Evolutionary conservation across 257 asterid genomes (phyloP).

Genomic region (Solanum habrochaites): DNA sequence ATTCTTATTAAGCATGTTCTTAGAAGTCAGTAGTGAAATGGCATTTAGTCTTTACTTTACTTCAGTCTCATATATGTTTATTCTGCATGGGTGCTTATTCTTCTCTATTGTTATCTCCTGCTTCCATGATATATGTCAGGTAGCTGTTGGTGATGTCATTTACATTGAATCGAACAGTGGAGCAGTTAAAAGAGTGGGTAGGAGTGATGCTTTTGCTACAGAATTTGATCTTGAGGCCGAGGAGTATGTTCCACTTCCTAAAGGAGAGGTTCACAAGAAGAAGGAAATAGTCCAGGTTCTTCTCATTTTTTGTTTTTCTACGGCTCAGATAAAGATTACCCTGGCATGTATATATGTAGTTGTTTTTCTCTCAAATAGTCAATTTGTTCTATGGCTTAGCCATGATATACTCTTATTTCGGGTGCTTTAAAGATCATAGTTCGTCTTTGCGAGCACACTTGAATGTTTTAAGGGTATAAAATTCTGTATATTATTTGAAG

Average conservation of each 20-base stretch:
- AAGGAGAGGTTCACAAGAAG: constrained; percentile 98
- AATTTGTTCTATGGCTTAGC: not conserved
- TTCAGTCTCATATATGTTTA: not conserved
- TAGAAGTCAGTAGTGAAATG: not conserved
- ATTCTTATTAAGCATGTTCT: not conserved
- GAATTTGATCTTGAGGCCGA: constrained; percentile 98
- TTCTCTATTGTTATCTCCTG: not conserved
- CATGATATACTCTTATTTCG: not conserved
- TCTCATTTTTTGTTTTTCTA: not conserved
- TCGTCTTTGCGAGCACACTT: not conserved
- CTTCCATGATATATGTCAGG: constrained; percentile 37
- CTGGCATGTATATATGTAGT: not conserved
- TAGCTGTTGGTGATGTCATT: constrained; percentile 97
- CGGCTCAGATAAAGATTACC: not conserved
- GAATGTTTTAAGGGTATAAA: not conserved
- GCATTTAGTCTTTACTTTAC: not conserved
- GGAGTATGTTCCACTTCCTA: constrained; percentile 95
- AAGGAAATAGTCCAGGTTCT: constrained; percentile 93
- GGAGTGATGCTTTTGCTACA: constrained; percentile 97
- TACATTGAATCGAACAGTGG: constrained; percentile 91
- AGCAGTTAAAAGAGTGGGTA: constrained; percentile 96
- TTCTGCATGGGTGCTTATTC: not conserved
- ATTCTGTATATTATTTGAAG: not conserved
- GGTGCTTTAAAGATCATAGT: not conserved
- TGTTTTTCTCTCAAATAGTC: not conserved